These are phyloP conservation scores for Cyberlindnera amylophila DNA, from an alignment of 805 yeast species.

Conservation along the genomic window DNA sequence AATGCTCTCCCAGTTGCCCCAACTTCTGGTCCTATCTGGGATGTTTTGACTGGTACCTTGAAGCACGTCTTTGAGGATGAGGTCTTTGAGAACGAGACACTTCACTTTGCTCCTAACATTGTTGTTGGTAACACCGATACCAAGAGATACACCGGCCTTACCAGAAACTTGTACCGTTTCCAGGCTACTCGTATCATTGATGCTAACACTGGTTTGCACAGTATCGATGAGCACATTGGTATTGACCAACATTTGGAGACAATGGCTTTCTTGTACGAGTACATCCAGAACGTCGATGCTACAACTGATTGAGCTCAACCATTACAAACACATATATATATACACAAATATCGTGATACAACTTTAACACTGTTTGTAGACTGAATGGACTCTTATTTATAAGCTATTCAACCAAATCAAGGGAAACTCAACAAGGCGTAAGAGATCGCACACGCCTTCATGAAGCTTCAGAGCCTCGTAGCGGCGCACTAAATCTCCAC, in stretches of 20 bases:
- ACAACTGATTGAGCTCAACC: conserved; percentile 7
- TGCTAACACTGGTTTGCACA: conserved; percentile 41
- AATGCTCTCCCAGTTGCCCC: conserved; percentile 19
- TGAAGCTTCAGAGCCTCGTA: too few relatives aligned
- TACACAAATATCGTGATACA: too few relatives aligned
- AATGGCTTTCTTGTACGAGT: conserved; percentile 47
- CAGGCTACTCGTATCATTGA: conserved; percentile 43
- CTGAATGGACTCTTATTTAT: too few relatives aligned
- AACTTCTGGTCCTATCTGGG: conserved; percentile 20
- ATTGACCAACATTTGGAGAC: conserved; percentile 51
- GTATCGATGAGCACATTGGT: conserved; percentile 51
- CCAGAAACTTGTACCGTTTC: conserved; percentile 58
- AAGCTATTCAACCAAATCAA: too few relatives aligned
- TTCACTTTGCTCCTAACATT: conserved; percentile 29
- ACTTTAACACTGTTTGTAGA: too few relatives aligned
- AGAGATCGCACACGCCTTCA: too few relatives aligned
- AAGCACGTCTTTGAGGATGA: conserved; percentile 21
- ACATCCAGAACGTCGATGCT: conserved; percentile 40
- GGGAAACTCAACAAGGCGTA: too few relatives aligned
- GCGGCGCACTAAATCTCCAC: too few relatives aligned
- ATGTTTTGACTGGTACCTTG: conserved; percentile 15
- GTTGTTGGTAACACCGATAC: conserved; percentile 75
- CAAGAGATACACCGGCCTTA: conserved; percentile 56
- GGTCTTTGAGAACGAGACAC: conserved; percentile 53
- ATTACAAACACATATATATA: too few relatives aligned